Evolutionary conservation across 225 moss, liverwort and hornwort species (phyloP), one percentile per base, ranked within the genome.

Genomic region (Marchantia paleacea): DNA sequence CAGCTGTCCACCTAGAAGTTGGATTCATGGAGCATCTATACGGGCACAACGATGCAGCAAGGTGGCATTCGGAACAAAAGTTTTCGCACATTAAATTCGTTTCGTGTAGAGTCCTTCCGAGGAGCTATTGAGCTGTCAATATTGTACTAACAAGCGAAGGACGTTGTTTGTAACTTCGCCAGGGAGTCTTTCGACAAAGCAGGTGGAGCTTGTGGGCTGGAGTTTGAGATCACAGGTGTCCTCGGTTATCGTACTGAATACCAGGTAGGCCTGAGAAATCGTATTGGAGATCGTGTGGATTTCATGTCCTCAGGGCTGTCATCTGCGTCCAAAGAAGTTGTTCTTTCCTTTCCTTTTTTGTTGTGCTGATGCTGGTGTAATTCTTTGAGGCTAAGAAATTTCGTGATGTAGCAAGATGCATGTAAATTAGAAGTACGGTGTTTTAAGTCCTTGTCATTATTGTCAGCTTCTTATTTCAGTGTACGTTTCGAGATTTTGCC

Each of bases 211-310:
- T 99, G 99, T 90, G 91, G 92, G 63, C 79, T 95, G 79, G 90
- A 95, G 82, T 80, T 94, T 80, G 90, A 92, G 73, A 84, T 99
- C 28, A 90, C 91, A 69, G 95, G 99, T 76, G 90, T 91, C 75
- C 94, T 99, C 60, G 95, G 99, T 75, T 92, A 89, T 84, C 92
- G 94, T 69, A 99, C 99, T 72, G 89, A 91, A 78, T 90, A 92
- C 85, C 99, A 99, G 93, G 94, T 93, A 29, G 52, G 80, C 52
- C 5, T 68, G 62, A 62, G 10, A 24, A 7, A 62, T 24, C 18
- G 22, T 62, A 8, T 24, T n/a, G 10, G 15, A 58, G 16, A 0
- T 16, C 20, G 18, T 58, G 5, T 58, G 58, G 58, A 58, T 20
- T 20, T 18, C 58, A 16, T 58, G 5, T 14, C 55, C 13, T 55